Conservation (phyloP, 164 flowering plant genomes). For the Tinospora cordifolia region DNA sequence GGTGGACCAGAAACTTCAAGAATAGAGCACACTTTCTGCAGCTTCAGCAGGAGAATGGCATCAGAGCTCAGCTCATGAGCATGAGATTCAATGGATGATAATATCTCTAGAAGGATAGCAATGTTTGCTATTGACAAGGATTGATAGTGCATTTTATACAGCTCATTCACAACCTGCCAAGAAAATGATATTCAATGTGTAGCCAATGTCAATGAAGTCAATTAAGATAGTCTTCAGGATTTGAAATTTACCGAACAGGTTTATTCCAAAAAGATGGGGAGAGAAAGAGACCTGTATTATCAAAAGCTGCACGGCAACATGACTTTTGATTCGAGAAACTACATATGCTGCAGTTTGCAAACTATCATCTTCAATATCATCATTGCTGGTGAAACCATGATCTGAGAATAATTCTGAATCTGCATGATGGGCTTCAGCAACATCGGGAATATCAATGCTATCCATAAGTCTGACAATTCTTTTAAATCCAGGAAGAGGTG, state of each 20-base stretch:
- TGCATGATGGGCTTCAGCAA: conserved; percentile 24
- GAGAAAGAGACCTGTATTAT: conserved; percentile 57
- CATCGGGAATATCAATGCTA: conserved; percentile 47
- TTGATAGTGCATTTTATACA: conserved; percentile 43
- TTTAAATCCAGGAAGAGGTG: conserved; percentile 47
- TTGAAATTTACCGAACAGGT: neutral
- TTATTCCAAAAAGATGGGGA: conserved; percentile 7
- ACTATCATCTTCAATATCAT: conserved; percentile 69
- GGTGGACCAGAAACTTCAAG: conserved; percentile 86
- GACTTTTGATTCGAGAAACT: conserved; percentile 67
- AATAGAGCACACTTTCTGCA: conserved; percentile 60
- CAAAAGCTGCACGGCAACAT: conserved; percentile 69
- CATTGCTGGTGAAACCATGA: conserved; percentile 31
- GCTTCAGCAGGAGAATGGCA: conserved; percentile 40
- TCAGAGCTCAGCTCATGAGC: conserved; percentile 66
- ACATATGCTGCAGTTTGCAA: conserved; percentile 74
- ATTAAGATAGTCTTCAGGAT: neutral
- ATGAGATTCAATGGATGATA: conserved; percentile 53
- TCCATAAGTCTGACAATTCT: conserved; percentile 65
- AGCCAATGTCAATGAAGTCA: neutral
- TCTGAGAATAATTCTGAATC: conserved; percentile 50
- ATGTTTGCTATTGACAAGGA: conserved; percentile 41
- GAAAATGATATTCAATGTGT: conserved; percentile 1
- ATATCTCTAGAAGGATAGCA: conserved; percentile 41
- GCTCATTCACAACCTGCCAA: conserved; percentile 62